Percentiles rank a stretch among this genome's conserved stretches.
These are phyloP conservation scores for Tilletia caries DNA, from an alignment of 1,284 basidiomycete species.

Conservation along the genomic window DNA sequence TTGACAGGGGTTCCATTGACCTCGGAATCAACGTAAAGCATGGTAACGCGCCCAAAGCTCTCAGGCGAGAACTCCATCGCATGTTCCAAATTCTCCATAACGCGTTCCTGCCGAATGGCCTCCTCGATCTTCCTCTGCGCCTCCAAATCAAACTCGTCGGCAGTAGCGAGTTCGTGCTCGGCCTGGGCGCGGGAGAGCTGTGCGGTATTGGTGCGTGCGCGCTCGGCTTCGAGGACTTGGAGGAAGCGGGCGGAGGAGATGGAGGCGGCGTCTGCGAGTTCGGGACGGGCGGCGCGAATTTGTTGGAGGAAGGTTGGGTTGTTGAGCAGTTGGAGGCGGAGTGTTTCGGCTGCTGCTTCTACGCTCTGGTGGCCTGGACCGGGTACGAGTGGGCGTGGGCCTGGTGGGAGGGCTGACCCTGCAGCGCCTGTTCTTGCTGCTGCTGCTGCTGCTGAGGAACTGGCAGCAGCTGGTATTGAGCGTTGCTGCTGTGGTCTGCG, in stretches of 20 bases:
- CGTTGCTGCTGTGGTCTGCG: slow-evolving; percentile 5
- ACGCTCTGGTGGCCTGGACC: slow-evolving; percentile 48
- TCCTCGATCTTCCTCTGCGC: slow-evolving; percentile 90
- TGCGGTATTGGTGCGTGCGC: slow-evolving; percentile 19
- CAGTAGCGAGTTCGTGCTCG: slow-evolving; percentile 78
- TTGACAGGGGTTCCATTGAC: slow-evolving; percentile 87
- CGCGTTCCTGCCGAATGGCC: slow-evolving; percentile 80
- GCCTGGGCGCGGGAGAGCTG: slow-evolving; percentile 57
- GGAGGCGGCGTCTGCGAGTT: slow-evolving; percentile 27
- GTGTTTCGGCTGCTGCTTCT: slow-evolving; percentile 81
- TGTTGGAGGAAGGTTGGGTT: slow-evolving; percentile 75
- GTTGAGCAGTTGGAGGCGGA: slow-evolving; percentile 79
- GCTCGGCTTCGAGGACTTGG: slow-evolving; percentile 27
- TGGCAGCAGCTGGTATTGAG: not conserved
- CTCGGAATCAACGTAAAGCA: slow-evolving; percentile 81
- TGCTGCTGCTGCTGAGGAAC: not conserved
- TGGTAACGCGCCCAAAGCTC: slow-evolving; percentile 86
- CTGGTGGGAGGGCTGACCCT: not conserved
- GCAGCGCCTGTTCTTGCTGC: not conserved
- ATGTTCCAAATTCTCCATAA: slow-evolving; percentile 64
- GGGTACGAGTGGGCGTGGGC: not conserved
- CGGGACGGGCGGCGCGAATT: slow-evolving; percentile 58
- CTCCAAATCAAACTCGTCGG: slow-evolving; percentile 77
- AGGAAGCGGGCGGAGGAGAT: slow-evolving; percentile 21
- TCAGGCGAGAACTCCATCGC: slow-evolving; percentile 65